Conservation (phyloP, 768 basidiomycete genomes). For the Hortiboletus flavorubellus region DNA sequence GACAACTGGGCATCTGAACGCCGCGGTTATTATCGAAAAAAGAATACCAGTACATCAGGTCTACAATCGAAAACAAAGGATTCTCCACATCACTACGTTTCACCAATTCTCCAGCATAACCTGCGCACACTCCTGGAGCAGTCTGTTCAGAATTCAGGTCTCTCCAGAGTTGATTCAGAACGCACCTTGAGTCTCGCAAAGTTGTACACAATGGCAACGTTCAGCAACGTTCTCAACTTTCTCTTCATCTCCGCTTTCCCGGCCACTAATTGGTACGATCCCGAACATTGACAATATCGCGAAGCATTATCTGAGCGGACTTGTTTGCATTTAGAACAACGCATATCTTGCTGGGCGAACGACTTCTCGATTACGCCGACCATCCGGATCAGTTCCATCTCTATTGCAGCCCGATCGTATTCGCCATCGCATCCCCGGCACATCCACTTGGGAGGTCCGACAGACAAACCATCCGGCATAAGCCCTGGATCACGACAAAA, state of each 20-base stretch:
- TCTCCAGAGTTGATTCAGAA: slow-evolving; percentile 2
- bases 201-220: slow-evolving; percentile 74
- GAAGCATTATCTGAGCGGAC: slow-evolving; percentile 88
- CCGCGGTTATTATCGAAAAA: neutral
- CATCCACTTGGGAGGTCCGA: slow-evolving; percentile 56
- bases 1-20: neutral
- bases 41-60: neutral
- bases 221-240: slow-evolving; percentile 77
- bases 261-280: slow-evolving; percentile 69
- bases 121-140: slow-evolving; percentile 38
- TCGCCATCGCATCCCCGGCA: slow-evolving; percentile 76
- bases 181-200: slow-evolving; percentile 64
- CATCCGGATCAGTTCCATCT: slow-evolving; percentile 78
- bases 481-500: slow-evolving; percentile 91
- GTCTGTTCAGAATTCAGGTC: neutral
- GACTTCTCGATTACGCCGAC: slow-evolving; percentile 66
- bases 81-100: neutral
- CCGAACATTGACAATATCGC: slow-evolving; percentile 84
- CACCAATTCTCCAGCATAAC: slow-evolving; percentile 38
- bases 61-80: neutral
- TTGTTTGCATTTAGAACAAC: slow-evolving; percentile 86
- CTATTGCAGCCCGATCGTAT: slow-evolving; percentile 86
- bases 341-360: slow-evolving; percentile 86
- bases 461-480: slow-evolving; percentile 51
- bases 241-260: slow-evolving; percentile 70